Conservation (phyloP, 2,329 filamentous ascomycete genomes). For the Phialophora chinensis region DNA sequence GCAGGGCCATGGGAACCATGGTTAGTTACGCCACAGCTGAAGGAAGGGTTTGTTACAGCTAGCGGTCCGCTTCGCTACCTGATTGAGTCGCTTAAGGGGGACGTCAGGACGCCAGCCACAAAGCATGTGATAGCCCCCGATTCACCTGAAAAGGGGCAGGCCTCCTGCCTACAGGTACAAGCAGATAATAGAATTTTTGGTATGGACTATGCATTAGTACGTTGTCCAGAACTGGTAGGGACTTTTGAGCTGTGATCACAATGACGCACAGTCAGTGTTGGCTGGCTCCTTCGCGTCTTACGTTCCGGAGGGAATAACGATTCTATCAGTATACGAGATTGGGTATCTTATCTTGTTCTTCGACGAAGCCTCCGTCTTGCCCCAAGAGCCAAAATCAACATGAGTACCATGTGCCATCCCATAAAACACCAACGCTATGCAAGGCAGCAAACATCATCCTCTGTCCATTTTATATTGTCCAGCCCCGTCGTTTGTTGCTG, state of each 20-base stretch:
- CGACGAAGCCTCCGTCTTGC: neutral
- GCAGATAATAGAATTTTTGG: too few relatives aligned
- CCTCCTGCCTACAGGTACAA: neutral
- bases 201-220: neutral
- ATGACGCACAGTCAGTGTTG: neutral
- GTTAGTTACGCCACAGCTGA: slow-evolving; percentile 22
- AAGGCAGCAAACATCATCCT: slow-evolving; percentile 1
- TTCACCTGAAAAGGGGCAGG: neutral
- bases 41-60: slow-evolving; percentile 5
- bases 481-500: neutral
- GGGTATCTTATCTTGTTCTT: slow-evolving; percentile 9
- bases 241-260: neutral
- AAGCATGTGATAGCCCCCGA: slow-evolving; percentile 9
- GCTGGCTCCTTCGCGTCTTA: neutral
- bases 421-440: slow-evolving; percentile 19
- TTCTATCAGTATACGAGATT: slow-evolving; percentile 4
- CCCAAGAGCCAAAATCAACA: neutral
- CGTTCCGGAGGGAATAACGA: neutral
- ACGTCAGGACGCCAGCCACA: neutral
- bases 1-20: neutral
- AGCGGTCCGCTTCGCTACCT: neutral
- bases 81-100: slow-evolving; percentile 1
- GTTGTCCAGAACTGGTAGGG: neutral
- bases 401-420: neutral
- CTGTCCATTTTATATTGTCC: neutral